Evolutionary conservation across 148 eudicot genomes (phyloP).

Genomic region (Rhododendron simsii): DNA sequence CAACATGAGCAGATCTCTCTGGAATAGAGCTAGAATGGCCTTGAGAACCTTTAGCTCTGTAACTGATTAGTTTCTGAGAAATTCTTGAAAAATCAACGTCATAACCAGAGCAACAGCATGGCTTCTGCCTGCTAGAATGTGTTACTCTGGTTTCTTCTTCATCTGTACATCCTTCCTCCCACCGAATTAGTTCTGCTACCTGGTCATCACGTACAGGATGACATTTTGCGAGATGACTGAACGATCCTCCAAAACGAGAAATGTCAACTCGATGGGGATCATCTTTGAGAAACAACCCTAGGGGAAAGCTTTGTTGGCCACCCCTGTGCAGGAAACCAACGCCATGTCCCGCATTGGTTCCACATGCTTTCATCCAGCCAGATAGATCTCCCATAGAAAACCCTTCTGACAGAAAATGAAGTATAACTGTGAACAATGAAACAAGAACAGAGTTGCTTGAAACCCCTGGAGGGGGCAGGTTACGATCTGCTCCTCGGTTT

Average conservation of each 20-base stretch:
- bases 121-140: slow-evolving; percentile 64
- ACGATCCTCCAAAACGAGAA: slow-evolving; percentile 87
- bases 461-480: slow-evolving; percentile 62
- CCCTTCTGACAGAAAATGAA: slow-evolving; percentile 85
- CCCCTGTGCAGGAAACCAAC: slow-evolving; percentile 88
- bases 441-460: slow-evolving; percentile 79
- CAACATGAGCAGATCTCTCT: slow-evolving; percentile 80
- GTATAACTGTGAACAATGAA: slow-evolving; percentile 74
- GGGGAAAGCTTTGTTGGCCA: slow-evolving; percentile 76
- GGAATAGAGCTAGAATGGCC: slow-evolving; percentile 63
- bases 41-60: slow-evolving; percentile 56
- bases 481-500: slow-evolving; percentile 75
- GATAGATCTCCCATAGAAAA: slow-evolving; percentile 52
- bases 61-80: slow-evolving; percentile 50
- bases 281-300: slow-evolving; percentile 59
- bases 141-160: slow-evolving; percentile 65
- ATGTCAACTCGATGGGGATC: slow-evolving; percentile 76
- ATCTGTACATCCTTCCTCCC: slow-evolving; percentile 98
- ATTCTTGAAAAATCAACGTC: slow-evolving; percentile 56
- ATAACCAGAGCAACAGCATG: slow-evolving; percentile 84
- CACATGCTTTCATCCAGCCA: slow-evolving; percentile 59
- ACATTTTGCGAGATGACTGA: slow-evolving; percentile 45
- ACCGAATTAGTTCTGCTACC: slow-evolving; percentile 66
- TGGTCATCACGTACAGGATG: slow-evolving; percentile 43
- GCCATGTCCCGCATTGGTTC: slow-evolving; percentile 34